These are phyloP conservation scores for Cladophialophora chaetospira DNA, from an alignment of 2,329 filamentous ascomycete species.

Conservation along the genomic window DNA sequence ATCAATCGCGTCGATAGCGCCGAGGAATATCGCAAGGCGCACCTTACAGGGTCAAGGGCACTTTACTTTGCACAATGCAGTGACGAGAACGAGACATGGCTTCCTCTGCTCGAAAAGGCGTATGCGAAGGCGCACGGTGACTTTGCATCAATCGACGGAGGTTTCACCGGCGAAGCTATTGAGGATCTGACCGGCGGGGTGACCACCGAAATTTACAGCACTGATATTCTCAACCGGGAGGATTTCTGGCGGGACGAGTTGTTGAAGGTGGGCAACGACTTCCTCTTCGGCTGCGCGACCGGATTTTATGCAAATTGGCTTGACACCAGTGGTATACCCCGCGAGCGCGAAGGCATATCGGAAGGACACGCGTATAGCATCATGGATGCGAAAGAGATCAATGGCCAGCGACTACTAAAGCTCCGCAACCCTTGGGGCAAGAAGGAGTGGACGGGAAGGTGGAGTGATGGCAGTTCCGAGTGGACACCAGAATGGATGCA, in stretches of 20 bases:
- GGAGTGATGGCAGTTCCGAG: slow-evolving; percentile 80
- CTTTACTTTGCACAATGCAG: slow-evolving; percentile 77
- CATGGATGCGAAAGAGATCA: slow-evolving; percentile 61
- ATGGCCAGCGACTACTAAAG: slow-evolving; percentile 63
- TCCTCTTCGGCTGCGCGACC: slow-evolving; percentile 55
- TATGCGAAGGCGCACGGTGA: slow-evolving; percentile 84
- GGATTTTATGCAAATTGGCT: slow-evolving; percentile 39
- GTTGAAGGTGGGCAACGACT: slow-evolving; percentile 76
- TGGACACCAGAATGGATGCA: slow-evolving; percentile 81
- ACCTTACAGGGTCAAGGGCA: slow-evolving; percentile 74
- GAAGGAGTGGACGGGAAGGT: slow-evolving; percentile 77
- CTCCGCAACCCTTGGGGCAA: slow-evolving; percentile 77
- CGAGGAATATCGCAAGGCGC: slow-evolving; percentile 68
- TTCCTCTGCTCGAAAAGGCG: slow-evolving; percentile 77
- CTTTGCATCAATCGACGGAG: slow-evolving; percentile 72
- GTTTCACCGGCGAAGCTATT: slow-evolving; percentile 66
- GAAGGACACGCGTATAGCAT: slow-evolving; percentile 60
- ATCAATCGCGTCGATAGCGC: slow-evolving; percentile 70
- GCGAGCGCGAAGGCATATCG: slow-evolving; percentile 40
- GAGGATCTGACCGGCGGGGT: slow-evolving; percentile 60
- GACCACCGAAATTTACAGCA: slow-evolving; percentile 49
- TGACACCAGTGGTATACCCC: slow-evolving; percentile 17
- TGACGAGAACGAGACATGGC: slow-evolving; percentile 79
- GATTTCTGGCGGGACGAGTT: slow-evolving; percentile 83
- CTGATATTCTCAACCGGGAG: slow-evolving; percentile 64